phyloP scores from a whole-genome alignment of 805 yeast genomes.

The Gaillardinia entomophila region DNA sequence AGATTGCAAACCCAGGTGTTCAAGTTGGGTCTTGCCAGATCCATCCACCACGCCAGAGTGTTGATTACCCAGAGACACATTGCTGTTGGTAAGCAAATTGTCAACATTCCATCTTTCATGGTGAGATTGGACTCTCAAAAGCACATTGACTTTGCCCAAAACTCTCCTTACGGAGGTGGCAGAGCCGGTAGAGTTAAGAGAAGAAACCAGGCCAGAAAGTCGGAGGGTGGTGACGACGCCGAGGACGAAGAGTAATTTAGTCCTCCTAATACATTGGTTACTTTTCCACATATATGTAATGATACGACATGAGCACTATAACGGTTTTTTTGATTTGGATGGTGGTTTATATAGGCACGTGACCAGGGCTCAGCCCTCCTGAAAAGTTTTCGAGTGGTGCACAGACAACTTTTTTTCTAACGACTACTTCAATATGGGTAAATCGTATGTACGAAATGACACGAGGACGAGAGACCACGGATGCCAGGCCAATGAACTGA shows the following conservation, averaged over 20 bases:
- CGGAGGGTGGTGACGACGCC: constrained; percentile 56
- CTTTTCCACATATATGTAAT: not conserved
- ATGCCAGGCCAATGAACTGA: not conserved
- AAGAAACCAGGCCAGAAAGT: constrained; percentile 62
- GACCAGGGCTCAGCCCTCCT: not conserved
- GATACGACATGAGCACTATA: not conserved
- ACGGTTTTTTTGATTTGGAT: too few species aligned
- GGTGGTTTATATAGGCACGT: not conserved
- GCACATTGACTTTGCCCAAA: constrained; percentile 99
- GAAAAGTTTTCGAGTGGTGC: not conserved
- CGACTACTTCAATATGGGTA: not conserved
- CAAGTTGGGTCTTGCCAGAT: constrained; percentile 99
- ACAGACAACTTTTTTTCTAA: not conserved
- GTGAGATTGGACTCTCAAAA: constrained; percentile 99
- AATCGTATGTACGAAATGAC: not conserved
- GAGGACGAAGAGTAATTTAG: constrained; percentile 70
- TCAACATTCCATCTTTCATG: constrained; percentile 98
- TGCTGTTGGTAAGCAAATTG: constrained; percentile 99
- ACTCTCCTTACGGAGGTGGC: constrained; percentile 99
- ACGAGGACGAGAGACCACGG: not conserved
- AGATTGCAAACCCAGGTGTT: constrained; percentile 99
- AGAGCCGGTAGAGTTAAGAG: constrained; percentile 99
- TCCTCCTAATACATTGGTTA: not conserved
- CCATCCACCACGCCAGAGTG: constrained; percentile 99
- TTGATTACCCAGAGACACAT: constrained; percentile 98